Evolutionary conservation across 148 eudicot genomes (phyloP).

Genomic region (Hydrangea macrophylla): DNA sequence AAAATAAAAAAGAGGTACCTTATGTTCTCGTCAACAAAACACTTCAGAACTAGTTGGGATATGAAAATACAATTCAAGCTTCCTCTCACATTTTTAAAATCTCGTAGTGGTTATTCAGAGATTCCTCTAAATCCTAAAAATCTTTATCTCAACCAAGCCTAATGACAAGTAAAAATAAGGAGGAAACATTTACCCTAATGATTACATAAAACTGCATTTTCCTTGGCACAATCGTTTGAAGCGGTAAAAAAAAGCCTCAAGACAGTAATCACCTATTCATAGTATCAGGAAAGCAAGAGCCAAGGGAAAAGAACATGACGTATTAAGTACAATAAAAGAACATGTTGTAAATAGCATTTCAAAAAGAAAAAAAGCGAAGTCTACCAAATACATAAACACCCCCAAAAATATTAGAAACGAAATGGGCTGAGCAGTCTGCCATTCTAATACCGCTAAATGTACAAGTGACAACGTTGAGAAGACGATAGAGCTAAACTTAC

Average conservation of each 20-base stretch:
- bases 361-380: neutral
- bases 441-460: neutral
- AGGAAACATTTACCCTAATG: neutral
- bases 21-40: too few species aligned
- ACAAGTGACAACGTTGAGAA: neutral
- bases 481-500: neutral
- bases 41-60: too few species aligned
- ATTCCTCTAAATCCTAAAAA: too few species aligned
- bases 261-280: neutral
- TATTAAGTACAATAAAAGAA: neutral
- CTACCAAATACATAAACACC: neutral
- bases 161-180: too few species aligned
- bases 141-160: too few species aligned
- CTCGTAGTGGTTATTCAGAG: too few species aligned
- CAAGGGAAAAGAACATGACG: neutral
- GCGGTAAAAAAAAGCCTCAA: slow-evolving; percentile 1
- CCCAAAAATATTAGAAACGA: neutral
- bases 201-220: neutral
- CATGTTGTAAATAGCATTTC: neutral
- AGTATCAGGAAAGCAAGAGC: slow-evolving; percentile 6
- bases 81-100: too few species aligned
- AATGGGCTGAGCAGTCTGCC: neutral
- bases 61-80: too few species aligned
- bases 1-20: too few species aligned
- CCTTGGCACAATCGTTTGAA: neutral